Base-by-base conservation (phyloP, 2,329 filamentous ascomycete genomes). In the Stachybotrys elegans region DNA sequence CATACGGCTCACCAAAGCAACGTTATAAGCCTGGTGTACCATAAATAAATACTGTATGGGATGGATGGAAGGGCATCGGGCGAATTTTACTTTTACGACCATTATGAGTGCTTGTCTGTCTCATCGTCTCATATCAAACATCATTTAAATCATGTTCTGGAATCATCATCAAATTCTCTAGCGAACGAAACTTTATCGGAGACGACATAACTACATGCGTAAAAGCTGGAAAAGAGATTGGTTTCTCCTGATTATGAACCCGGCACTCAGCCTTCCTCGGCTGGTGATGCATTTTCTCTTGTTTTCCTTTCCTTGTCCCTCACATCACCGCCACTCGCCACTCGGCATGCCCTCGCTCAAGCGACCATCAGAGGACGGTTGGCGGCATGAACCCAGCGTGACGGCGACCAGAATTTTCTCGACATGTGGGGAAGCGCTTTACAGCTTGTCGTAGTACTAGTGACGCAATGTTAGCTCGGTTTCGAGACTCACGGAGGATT, bases 371-470 rank as follows among this genome's bases (percentile, higher is more conserved):
- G 49, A 51, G 62, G 56, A 62, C 63, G 62, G 61, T 66, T 67
- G 65, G 67, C 67, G 54, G 61, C 55, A 53, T 57, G 63, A 60
- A 65, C 63, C 62, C 65, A 60, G 54, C 60, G 59, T 58, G 68
- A 64, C 69, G 68, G 63, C 58, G 65, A 61, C 62, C 62, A 58
- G 60, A 63, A 65, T 64, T 73, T 66, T 68, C 69, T 72, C 62
- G 65, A 61, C 62, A 62, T 60, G 58, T 61, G 58, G 57, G 60
- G 59, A 64, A 67, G 58, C 60, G 62, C 63, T 70, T 81, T 95
- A 96, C 78, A 96, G 84, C 86, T 96, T 96, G 85, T 96, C 90
- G 76, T 95, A 95, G 86, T 95, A 95, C 88, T 95, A 38, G 37
- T 16, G 22, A 44, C 31, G 2, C 6, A 6, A 29, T 40, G 65